Evolutionary conservation across 495 filamentous ascomycete genomes (phyloP), one percentile per base, ranked within the genome.

Genomic region (Daldinia loculata): DNA sequence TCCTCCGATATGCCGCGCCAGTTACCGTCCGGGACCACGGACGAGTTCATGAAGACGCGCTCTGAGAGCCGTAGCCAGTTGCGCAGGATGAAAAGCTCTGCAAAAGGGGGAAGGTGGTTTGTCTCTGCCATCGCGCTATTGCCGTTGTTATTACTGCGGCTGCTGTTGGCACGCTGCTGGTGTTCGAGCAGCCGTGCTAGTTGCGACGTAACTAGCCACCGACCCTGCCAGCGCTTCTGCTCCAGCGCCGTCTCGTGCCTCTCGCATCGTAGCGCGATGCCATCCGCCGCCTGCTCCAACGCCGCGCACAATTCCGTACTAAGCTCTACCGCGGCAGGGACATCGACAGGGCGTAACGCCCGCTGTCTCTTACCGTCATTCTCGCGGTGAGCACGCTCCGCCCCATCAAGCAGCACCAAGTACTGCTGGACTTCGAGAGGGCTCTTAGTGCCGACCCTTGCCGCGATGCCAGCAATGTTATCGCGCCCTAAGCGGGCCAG

Each of bases 21-120:
- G 71, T 93, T 93, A 53, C 89, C 83, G 41, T 90, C 86, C 22
- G 79, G 75, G 36, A 52, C 22, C 43, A 85, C 79, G 2, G 82
- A 79, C 4, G 86, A 84, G 76, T 95, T 95, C 94, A 97, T 96
- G 73, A 96, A 95, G 1, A 95, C 41, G 4, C 82, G 81, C 24
- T 83, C 80, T 0, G 92, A 91, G 5, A 97, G 79, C 15, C 78
- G 68, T 5, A 95, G 79, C 89, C 90, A 94, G 8, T 77, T 83
- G 17, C 79, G 77, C 6, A 90, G 68, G 38, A 82, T 76, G 29
- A 97, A 85, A 0, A 97, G 68, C 58, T 83, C 79, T 1, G 87
- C 52, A 24, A 77, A 76, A 6, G 74, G 68, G 27, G 73, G 60
- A 0, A 68, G 82, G 36, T 87, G 82, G 14, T 85, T 84, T 9